Percentiles rank a stretch among this genome's conserved stretches.
These are phyloP conservation scores for Lagerstroemia fauriei DNA, from an alignment of 441 rosid species.

Conservation along the genomic window DNA sequence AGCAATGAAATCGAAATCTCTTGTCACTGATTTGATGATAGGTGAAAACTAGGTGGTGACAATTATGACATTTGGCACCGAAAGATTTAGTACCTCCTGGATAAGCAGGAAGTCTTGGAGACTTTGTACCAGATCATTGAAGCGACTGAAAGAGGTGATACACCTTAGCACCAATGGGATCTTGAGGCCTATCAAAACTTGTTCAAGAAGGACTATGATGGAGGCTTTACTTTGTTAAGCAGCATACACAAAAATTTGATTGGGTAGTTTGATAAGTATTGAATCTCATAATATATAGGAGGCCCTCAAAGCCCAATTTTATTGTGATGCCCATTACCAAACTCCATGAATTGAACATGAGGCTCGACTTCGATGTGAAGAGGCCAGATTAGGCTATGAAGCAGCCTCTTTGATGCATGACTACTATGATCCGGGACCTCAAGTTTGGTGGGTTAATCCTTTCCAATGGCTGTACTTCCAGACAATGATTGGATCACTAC, in stretches of 20 bases:
- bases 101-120: no score
- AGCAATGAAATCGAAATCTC: no score
- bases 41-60: no score
- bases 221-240: not conserved
- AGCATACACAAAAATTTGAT: not conserved
- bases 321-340: no score
- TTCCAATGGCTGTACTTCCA: constrained; percentile 4
- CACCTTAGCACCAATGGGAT: not conserved
- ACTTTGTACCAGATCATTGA: not conserved
- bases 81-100: no score
- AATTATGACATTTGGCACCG: no score
- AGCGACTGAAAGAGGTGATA: not conserved
- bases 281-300: no score
- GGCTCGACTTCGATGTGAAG: no score
- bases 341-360: no score
- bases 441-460: not conserved
- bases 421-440: not conserved
- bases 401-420: not conserved
- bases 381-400: not conserved
- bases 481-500: not conserved
- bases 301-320: no score
- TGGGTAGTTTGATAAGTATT: no score
- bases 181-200: not conserved
- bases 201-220: not conserved
- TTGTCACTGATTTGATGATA: no score